Base-by-base conservation (phyloP, 352 stramenopile genomes). In the Globisporangium barbulae region DNA sequence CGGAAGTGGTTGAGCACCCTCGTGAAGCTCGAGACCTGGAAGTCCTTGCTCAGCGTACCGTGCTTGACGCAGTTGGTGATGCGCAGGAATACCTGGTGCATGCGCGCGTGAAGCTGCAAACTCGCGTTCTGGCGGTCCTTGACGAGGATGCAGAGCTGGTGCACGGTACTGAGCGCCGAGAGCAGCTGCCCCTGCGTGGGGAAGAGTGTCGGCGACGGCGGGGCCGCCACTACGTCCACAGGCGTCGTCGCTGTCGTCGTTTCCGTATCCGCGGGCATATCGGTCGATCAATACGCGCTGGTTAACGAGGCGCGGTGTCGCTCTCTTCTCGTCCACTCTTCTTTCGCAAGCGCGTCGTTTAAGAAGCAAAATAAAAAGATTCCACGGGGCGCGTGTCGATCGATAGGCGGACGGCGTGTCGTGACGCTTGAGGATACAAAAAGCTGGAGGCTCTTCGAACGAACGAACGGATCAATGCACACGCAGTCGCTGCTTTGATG, bases 61-160 rank as follows among this genome's bases (percentile, higher is more conserved):
- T 73, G 71, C 54, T 74, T 72, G 15, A 70, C 71, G 7, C 50
- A 74, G 30, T 52, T 74, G 1, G 68, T 71, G 17, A 87, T 69
- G 8, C 71, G 66, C 15, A 91, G 57, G 58, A 87, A 85, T 0
- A 67, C 61, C 49, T 87, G 78, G 33, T 87, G 75, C 28, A 87
- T 64, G 41, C 78, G 63, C 15, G 75, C 69, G 28, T 87, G 78
- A 1, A 77, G 67, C 61, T 87, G 78, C 1, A 87, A 60, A 63
- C 65, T 73, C 25, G 70, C 72, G 33, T 68, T 69, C 59, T 76
- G 75, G 0, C 78, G 75, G 58, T 87, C 78, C 1, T 75, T 72
- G 17, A 78, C 61, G 22, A 78, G 68, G 28, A 83, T 67, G 41
- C 75, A 85, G 13, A 83, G 75, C 21, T 58, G 63, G 60, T 75